Conservation (phyloP, 2,329 filamentous ascomycete species). For the Fusarium penzigii region DNA sequence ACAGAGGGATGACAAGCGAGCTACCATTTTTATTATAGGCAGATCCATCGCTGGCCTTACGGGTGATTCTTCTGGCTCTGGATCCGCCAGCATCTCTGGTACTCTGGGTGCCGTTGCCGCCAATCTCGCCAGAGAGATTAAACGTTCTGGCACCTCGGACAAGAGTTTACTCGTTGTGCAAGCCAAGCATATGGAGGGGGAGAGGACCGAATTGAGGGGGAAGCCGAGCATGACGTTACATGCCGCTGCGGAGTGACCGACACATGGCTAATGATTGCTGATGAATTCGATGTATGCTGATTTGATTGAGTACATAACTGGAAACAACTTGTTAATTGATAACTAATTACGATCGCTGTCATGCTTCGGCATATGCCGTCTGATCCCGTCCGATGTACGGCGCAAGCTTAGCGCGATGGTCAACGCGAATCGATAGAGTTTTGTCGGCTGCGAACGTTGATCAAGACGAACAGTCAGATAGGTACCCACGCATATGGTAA, state of each 20-base stretch:
- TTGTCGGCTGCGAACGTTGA: no score
- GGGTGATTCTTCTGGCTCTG: conserved; percentile 1
- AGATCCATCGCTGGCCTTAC: background rate
- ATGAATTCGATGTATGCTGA: no score
- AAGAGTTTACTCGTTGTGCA: conserved; percentile 10
- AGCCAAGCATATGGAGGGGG: background rate
- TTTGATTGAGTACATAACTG: no score
- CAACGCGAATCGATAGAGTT: no score
- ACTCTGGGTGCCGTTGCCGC: conserved; percentile 8
- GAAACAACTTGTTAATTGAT: no score
- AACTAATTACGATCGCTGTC: no score
- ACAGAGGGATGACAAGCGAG: conserved; percentile 3
- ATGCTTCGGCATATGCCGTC: no score
- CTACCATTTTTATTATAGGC: conserved; percentile 10
- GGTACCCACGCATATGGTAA: no score
- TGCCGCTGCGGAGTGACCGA: background rate
- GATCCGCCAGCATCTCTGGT: background rate
- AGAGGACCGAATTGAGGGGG: background rate
- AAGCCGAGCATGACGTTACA: conserved; percentile 4
- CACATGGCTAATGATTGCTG: no score
- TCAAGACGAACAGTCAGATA: no score
- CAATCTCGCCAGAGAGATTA: conserved; percentile 7
- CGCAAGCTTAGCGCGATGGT: no score
- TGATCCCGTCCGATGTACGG: no score
- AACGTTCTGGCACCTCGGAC: background rate